These are phyloP conservation scores for Jimgerdemannia flammicorona DNA, from an alignment of 192 early-diverging fungal species.

Conservation along the genomic window DNA sequence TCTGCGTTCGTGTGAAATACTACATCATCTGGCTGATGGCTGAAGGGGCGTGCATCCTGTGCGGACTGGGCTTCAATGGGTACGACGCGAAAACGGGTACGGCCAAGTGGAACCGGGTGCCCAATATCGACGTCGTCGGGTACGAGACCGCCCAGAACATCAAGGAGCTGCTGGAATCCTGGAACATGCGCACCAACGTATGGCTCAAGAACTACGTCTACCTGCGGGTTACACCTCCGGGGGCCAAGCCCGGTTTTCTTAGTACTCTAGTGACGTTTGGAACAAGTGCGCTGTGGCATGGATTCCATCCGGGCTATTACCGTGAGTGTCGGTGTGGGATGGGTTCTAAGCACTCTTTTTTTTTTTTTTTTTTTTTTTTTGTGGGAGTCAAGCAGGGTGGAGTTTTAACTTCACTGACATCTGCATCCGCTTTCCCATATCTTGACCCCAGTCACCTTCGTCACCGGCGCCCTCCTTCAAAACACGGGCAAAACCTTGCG, in stretches of 20 bases:
- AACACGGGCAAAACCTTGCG: constrained; percentile 45
- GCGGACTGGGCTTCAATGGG: constrained; percentile 84
- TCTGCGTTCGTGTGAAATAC: constrained; percentile 72
- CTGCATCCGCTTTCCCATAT: too few relatives aligned
- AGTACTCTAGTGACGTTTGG: constrained; percentile 78
- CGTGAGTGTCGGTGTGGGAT: constrained; percentile 31
- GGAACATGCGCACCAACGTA: constrained; percentile 88
- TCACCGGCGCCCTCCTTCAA: constrained; percentile 54
- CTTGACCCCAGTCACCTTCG: constrained; percentile 53
- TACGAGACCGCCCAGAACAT: constrained; percentile 78
- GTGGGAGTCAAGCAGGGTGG: too few relatives aligned
- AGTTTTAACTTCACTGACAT: too few relatives aligned
- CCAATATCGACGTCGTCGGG: constrained; percentile 70
- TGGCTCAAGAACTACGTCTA: constrained; percentile 92
- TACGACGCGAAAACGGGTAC: constrained; percentile 41
- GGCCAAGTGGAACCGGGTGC: constrained; percentile 65
- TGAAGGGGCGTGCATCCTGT: constrained; percentile 79
- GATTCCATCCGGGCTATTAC: constrained; percentile 88
- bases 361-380: constrained; percentile 14
- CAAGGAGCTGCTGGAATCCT: constrained; percentile 71
- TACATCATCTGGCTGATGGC: constrained; percentile 91
- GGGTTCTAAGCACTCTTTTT: neutral
- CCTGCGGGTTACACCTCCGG: constrained; percentile 51
- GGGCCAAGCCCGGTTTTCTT: constrained; percentile 45
- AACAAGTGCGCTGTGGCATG: constrained; percentile 93